phyloP scores from a whole-genome alignment of 495 filamentous ascomycete genomes.

The Podospora pseudocomata region DNA sequence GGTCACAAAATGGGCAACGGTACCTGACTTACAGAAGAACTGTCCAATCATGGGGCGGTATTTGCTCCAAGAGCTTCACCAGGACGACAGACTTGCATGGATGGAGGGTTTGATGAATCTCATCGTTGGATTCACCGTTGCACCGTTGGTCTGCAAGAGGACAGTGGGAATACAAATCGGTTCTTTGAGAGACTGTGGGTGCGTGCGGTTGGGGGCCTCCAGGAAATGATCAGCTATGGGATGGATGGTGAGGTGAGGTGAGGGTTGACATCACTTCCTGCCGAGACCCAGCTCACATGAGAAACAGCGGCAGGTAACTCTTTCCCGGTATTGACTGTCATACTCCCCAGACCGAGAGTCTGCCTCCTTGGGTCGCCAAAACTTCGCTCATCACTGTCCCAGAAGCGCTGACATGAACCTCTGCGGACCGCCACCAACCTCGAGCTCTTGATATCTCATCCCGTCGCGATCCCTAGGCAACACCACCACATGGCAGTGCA shows the following conservation, averaged over 20 bases:
- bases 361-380: neutral
- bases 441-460: neutral
- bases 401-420: neutral
- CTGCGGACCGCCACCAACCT: neutral
- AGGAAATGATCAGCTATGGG: neutral
- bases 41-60: neutral
- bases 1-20: neutral
- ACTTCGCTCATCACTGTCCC: neutral
- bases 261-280: neutral
- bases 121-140: neutral
- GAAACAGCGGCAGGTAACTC: neutral
- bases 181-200: neutral
- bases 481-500: neutral
- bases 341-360: neutral
- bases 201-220: neutral
- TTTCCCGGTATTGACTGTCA: neutral
- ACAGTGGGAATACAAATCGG: neutral
- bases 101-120: neutral
- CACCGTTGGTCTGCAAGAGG: neutral
- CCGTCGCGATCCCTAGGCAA: neutral
- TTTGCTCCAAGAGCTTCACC: neutral
- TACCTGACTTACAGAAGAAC: neutral
- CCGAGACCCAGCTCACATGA: neutral
- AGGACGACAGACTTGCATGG: neutral
- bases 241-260: neutral